Conservation (phyloP, 2,329 filamentous ascomycete genomes). For the Achaetomium macrosporum region DNA sequence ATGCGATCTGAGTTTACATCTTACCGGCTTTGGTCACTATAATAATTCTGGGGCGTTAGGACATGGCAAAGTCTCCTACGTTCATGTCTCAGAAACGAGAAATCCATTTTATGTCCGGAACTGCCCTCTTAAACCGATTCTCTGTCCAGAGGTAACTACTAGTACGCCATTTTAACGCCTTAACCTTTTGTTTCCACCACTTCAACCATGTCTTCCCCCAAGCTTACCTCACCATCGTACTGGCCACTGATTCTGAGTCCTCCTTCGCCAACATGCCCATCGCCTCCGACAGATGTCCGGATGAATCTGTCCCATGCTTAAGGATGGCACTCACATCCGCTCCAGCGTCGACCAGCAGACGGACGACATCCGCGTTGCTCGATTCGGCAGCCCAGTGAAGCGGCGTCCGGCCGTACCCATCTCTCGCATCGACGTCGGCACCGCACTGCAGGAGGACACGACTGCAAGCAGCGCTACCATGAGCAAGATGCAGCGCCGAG, state of each 20-base stretch:
- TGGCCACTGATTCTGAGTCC: not conserved
- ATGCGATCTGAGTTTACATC: too few species aligned
- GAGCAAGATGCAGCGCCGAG: constrained; percentile 20
- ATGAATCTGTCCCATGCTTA: not conserved
- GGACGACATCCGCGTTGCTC: constrained; percentile 10
- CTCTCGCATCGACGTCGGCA: constrained; percentile 10
- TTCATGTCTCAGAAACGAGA: too few species aligned
- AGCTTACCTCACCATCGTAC: not conserved
- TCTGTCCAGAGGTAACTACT: too few species aligned
- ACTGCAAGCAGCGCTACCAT: constrained; percentile 8
- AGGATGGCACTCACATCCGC: constrained; percentile 1
- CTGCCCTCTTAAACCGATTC: too few species aligned
- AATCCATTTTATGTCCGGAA: too few species aligned
- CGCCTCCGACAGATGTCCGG: not conserved
- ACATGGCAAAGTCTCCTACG: too few species aligned
- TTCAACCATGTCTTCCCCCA: too few species aligned
- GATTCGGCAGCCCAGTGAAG: constrained; percentile 17
- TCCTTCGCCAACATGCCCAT: not conserved
- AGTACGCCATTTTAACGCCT: too few species aligned
- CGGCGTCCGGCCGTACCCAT: constrained; percentile 16
- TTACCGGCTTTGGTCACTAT: too few species aligned
- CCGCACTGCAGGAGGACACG: constrained; percentile 11
- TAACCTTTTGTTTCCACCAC: too few species aligned
- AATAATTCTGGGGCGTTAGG: too few species aligned
- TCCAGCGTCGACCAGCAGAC: constrained; percentile 9